Evolutionary conservation across 176 grass and related monocot species (phyloP).

Genomic region (Carex cristatella): DNA sequence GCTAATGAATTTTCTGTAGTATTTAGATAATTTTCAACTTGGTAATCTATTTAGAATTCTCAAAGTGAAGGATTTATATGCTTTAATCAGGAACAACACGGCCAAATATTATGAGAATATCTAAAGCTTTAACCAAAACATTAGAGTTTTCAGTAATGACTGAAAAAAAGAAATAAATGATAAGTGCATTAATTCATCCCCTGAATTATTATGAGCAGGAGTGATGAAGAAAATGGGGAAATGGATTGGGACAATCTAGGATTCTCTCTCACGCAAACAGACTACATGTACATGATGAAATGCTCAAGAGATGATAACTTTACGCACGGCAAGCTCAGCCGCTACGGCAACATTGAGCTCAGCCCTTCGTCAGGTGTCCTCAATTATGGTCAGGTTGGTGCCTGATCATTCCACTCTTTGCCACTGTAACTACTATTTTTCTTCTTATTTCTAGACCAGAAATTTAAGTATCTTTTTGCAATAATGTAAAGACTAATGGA

Average conservation of each 20-base stretch:
- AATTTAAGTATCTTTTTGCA: neutral
- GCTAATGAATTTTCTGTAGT: neutral
- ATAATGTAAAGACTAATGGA: neutral
- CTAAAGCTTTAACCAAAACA: neutral
- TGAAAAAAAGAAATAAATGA: neutral
- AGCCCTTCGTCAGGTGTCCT: conserved; percentile 82
- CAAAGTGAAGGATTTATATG: neutral
- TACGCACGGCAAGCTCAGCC: conserved; percentile 50
- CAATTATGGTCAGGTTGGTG: conserved; percentile 79
- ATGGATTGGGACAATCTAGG: conserved; percentile 89
- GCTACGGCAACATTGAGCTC: conserved; percentile 86
- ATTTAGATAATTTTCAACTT: neutral
- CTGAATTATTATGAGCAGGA: conserved; percentile 23
- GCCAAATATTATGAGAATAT: neutral
- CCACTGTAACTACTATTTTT: neutral
- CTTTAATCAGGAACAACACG: neutral
- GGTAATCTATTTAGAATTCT: neutral
- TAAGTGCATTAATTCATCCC: neutral
- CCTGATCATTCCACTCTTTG: neutral
- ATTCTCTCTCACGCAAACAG: conserved; percentile 60
- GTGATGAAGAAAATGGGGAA: conserved; percentile 55
- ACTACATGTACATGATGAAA: conserved; percentile 87
- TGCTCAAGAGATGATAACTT: conserved; percentile 39
- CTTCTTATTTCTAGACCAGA: neutral
- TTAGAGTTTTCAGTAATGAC: neutral